Evolutionary conservation across 148 eudicot genomes (phyloP), one percentile per base, ranked within the genome.

Genomic region (Nyssa sinensis): DNA sequence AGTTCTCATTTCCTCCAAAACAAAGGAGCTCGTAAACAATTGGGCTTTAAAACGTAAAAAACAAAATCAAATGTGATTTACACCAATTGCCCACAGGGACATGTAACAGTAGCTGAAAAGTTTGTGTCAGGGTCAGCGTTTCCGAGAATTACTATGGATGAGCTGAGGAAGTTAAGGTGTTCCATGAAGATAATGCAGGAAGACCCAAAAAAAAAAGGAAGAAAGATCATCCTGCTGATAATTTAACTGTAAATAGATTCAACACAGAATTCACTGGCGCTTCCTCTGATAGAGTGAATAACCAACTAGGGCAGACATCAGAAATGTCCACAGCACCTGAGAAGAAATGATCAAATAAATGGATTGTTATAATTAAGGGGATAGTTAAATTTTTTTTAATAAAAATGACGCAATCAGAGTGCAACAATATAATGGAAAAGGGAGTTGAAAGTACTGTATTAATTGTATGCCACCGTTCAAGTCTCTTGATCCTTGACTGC

Each of bases 271-370:
- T 80, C 79, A 94, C 63, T 77, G 88, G 55, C 80, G 88, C 76
- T 77, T 85, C 75, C 94, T 85, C 79, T 92, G 97, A 84, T 92
- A 95, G 55, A 95, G 98, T 23, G 98, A 95, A 81, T 95, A 95
- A 41, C 98, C 97, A 51, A 95, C 83, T 33, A 95, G 79, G 28
- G 97, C 98, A 78, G 98, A 95, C 98, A 95, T 92, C 44, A 90
- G 66, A 83, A 95, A 95, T 31, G 98, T 95, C 98, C 98, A 95
- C 13, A 95, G 78, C 62, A 95, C 96, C 98, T 95, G 84, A 74
- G 71, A 77, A 27, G 28, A 34, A 63, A 47, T 23, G 60, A 24
- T 28, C 64, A 44, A n/a, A n/a, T 31, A 44, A 29, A 31, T 65
- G 51, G 32, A 58, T 13, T 19, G 55, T 16, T 31, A 14, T 25